Conservation (phyloP, 1,284 basidiomycete genomes). For the Austroboletus novae-zelandiae region DNA sequence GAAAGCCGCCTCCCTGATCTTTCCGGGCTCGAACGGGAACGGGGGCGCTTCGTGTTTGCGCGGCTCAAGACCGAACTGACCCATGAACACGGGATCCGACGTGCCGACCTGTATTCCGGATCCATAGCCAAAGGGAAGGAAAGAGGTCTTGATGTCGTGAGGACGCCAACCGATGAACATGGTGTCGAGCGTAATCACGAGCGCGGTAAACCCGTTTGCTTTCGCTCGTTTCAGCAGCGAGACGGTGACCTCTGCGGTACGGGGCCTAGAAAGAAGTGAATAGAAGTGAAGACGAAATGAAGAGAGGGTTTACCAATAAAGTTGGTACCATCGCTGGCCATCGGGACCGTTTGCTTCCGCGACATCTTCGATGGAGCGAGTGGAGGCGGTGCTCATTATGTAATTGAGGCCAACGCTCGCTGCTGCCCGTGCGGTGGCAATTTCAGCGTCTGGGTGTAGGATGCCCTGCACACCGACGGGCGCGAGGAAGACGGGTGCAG, state of each 20-base stretch:
- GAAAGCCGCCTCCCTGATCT: conserved; percentile 35
- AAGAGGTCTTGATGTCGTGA: conserved; percentile 41
- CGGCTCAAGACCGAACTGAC: conserved; percentile 30
- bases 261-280: conserved; percentile 28
- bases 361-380: conserved; percentile 71
- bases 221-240: conserved; percentile 53
- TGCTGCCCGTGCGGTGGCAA: conserved; percentile 67
- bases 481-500: conserved; percentile 65
- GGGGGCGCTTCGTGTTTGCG: conserved; percentile 29
- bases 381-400: conserved; percentile 70
- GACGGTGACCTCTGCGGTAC: conserved; percentile 41
- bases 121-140: conserved; percentile 41
- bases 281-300: background rate
- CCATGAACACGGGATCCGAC: conserved; percentile 56
- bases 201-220: conserved; percentile 46
- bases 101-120: conserved; percentile 42
- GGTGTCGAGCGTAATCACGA: conserved; percentile 54
- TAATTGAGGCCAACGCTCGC: conserved; percentile 63
- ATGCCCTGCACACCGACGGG: conserved; percentile 72
- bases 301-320: conserved; percentile 46
- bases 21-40: conserved; percentile 58
- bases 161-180: conserved; percentile 50
- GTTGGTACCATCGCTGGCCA: conserved; percentile 70
- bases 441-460: conserved; percentile 69
- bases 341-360: conserved; percentile 58